A percentile compares a stretch with the other conserved stretches of the same genome.
Conservation (phyloP, 495 filamentous ascomycete genomes). For the Aspergillus biplanus region DNA sequence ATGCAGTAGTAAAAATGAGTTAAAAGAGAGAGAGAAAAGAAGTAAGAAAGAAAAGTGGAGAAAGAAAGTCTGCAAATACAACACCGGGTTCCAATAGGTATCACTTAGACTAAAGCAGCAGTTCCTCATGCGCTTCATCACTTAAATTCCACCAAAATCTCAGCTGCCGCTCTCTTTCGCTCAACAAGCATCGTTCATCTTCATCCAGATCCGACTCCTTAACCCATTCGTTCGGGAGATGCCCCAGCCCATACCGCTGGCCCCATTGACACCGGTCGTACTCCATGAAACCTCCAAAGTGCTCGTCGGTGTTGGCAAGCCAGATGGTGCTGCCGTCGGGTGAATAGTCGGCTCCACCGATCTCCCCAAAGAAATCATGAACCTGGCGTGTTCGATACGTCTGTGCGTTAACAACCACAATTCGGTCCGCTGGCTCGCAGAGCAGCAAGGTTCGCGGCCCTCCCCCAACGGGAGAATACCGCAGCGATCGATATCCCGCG, state of each 20-base stretch:
- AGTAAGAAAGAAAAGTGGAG: not conserved
- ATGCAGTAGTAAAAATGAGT: conserved; percentile 3
- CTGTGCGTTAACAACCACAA: conserved; percentile 76
- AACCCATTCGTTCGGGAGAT: conserved; percentile 44
- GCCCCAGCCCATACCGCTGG: conserved; percentile 32
- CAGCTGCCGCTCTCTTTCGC: conserved; percentile 35
- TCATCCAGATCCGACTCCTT: conserved; percentile 37
- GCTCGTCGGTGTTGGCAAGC: conserved; percentile 73
- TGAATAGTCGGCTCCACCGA: conserved; percentile 75
- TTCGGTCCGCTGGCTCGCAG: conserved; percentile 82
- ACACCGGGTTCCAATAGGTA: not conserved
- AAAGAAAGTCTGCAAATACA: not conserved
- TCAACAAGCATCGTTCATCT: conserved; percentile 42
- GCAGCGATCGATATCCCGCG: conserved; percentile 75
- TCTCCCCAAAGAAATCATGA: conserved; percentile 84
- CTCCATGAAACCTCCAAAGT: conserved; percentile 79
- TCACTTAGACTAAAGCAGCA: conserved; percentile 30
- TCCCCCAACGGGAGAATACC: conserved; percentile 78
- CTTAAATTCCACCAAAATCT: conserved; percentile 39
- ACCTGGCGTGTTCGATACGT: conserved; percentile 70
- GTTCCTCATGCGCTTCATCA: conserved; percentile 41
- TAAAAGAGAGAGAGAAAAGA: conserved; percentile 3
- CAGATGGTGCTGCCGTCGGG: conserved; percentile 72
- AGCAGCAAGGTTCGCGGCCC: conserved; percentile 75
- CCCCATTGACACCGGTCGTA: conserved; percentile 64